A percentile compares a stretch with the other conserved stretches of the same genome.
Evolutionary conservation across 129 eudicot species (phyloP).

Genomic region (Pseudognaphalium luteoalbum): DNA sequence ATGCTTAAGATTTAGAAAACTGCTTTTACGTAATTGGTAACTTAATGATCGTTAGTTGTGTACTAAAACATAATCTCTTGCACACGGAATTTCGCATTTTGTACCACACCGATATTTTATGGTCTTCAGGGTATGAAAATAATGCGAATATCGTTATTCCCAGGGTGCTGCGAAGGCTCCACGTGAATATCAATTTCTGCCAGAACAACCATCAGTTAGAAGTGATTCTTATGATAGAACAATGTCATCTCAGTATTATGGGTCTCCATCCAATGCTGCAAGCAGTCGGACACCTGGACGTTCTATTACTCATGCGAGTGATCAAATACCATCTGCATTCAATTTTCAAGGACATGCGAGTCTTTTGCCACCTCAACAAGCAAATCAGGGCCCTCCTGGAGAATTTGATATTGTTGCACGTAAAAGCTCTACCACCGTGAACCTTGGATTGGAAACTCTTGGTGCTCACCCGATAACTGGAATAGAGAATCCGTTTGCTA

Average conservation of each 20-base stretch:
- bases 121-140: not conserved
- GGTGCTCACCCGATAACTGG: slow-evolving; percentile 59
- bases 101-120: not conserved
- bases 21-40: not conserved
- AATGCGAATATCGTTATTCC: not conserved
- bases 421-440: slow-evolving; percentile 35
- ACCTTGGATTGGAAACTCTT: slow-evolving; percentile 42
- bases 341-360: slow-evolving; percentile 50
- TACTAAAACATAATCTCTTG: not conserved
- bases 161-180: slow-evolving; percentile 63
- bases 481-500: slow-evolving; percentile 51
- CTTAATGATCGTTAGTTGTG: not conserved
- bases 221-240: slow-evolving; percentile 71
- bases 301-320: slow-evolving; percentile 42
- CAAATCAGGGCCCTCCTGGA: slow-evolving; percentile 34
- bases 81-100: not conserved
- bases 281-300: slow-evolving; percentile 41
- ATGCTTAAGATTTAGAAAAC: slow-evolving; percentile 4
- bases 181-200: slow-evolving; percentile 87
- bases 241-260: slow-evolving; percentile 53
- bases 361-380: slow-evolving; percentile 58
- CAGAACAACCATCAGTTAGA: slow-evolving; percentile 80
- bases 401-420: slow-evolving; percentile 45
- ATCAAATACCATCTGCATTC: slow-evolving; percentile 51
- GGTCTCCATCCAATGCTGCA: slow-evolving; percentile 55